Percentiles rank a stretch among this genome's conserved stretches.
Evolutionary conservation across 208 protist genomes (phyloP).

Genomic region (Trypanosoma lewisi): DNA sequence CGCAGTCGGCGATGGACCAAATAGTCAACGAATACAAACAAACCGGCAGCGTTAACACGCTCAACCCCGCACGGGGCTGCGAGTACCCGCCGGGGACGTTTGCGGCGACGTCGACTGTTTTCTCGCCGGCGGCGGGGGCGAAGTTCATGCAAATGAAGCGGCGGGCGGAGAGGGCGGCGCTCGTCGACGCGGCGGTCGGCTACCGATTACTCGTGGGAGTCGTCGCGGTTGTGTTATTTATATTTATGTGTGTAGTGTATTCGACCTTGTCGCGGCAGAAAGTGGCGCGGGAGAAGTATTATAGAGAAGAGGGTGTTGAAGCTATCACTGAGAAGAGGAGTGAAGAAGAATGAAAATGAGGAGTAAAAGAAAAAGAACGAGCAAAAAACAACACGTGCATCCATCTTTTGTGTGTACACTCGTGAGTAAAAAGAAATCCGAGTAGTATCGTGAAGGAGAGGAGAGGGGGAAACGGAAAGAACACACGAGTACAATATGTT

Average conservation of each 20-base stretch:
- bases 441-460: background rate
- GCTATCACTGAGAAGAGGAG: background rate
- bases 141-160: constrained; percentile 46
- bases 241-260: background rate
- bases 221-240: background rate
- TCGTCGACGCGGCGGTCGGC: constrained; percentile 27
- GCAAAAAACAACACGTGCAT: no score
- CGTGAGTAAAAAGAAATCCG: background rate
- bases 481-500: background rate
- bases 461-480: background rate
- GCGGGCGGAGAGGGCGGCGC: constrained; percentile 35
- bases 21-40: constrained; percentile 5
- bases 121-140: background rate
- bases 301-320: background rate
- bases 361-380: background rate
- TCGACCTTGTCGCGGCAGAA: background rate
- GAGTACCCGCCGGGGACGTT: background rate
- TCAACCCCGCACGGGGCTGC: no score
- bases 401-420: constrained; percentile 21
- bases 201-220: background rate
- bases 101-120: background rate
- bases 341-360: background rate
- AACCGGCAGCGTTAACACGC: background rate
- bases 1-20: background rate
- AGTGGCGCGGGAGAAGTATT: background rate